phyloP scores from a whole-genome alignment of 192 early-diverging fungal species.

The Backusella parvicylindrica region DNA sequence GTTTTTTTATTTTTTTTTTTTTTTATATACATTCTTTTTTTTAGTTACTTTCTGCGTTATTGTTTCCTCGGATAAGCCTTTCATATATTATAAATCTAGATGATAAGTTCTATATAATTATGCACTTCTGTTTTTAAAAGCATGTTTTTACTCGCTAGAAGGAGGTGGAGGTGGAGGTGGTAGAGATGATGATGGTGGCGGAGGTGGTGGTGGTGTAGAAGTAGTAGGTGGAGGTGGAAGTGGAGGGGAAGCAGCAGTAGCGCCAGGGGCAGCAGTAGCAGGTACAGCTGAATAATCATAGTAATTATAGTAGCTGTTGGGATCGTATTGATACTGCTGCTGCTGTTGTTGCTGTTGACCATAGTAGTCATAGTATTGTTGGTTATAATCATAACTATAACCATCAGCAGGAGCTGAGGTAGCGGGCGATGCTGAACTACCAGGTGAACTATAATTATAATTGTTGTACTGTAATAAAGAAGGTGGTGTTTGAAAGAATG shows the following conservation, averaged over 20 bases:
- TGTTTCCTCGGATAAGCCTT: neutral
- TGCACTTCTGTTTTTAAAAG: neutral
- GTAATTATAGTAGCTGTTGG: conserved; percentile 17
- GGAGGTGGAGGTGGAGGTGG: conserved; percentile 9
- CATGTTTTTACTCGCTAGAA: neutral
- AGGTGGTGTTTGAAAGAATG: neutral
- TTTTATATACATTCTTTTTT: neutral
- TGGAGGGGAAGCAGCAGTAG: conserved; percentile 11
- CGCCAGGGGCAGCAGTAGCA: neutral
- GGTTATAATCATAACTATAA: conserved; percentile 20
- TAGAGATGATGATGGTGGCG: neutral
- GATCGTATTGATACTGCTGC: conserved; percentile 18
- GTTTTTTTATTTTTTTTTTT: neutral
- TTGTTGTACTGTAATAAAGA: neutral
- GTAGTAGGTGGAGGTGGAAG: neutral
- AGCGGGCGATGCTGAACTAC: neutral
- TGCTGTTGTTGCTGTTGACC: conserved; percentile 11
- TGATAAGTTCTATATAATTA: neutral
- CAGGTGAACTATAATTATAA: neutral
- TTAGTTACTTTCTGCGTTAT: neutral
- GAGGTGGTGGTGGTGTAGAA: conserved; percentile 2
- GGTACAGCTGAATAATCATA: conserved; percentile 4
- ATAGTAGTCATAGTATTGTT: conserved; percentile 32
- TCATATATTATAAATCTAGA: neutral
- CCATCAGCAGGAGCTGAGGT: neutral